Conservation (phyloP, 495 filamentous ascomycete genomes). For the Talaromyces stipitatus region DNA sequence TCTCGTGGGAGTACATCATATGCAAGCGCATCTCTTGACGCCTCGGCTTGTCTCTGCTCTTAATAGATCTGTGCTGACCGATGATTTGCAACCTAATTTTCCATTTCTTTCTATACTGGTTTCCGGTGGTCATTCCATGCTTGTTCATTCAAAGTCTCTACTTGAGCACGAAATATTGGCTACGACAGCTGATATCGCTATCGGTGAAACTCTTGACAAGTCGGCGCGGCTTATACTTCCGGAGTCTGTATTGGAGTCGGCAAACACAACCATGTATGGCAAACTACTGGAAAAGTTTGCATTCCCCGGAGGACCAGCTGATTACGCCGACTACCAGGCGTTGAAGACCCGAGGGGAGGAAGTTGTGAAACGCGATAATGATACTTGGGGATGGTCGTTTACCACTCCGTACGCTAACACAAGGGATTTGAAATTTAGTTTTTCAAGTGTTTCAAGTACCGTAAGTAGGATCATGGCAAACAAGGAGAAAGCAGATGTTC, state of each 20-base stretch:
- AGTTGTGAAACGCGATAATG: slow-evolving; percentile 24
- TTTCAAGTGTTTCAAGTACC: slow-evolving; percentile 52
- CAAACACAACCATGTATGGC: slow-evolving; percentile 66
- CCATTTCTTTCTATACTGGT: slow-evolving; percentile 88
- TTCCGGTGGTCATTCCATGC: slow-evolving; percentile 85
- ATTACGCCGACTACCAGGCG: slow-evolving; percentile 49
- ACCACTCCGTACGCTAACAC: slow-evolving; percentile 47
- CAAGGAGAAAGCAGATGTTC: slow-evolving; percentile 17
- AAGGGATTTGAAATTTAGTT: slow-evolving; percentile 50
- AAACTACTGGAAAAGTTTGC: slow-evolving; percentile 61
- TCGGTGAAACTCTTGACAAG: slow-evolving; percentile 85
- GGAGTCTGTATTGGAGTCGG: slow-evolving; percentile 26
- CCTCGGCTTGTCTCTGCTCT: slow-evolving; percentile 70
- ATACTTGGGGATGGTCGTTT: slow-evolving; percentile 50
- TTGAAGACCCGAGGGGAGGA: slow-evolving; percentile 48
- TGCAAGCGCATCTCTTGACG: slow-evolving; percentile 93
- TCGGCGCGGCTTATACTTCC: slow-evolving; percentile 68
- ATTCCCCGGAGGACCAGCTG: slow-evolving; percentile 47
- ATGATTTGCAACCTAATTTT: slow-evolving; percentile 36
- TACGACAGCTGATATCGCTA: slow-evolving; percentile 61
- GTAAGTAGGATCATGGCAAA: slow-evolving; percentile 37
- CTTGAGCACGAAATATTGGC: slow-evolving; percentile 66
- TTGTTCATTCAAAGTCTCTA: slow-evolving; percentile 61
- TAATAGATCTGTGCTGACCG: slow-evolving; percentile 4
- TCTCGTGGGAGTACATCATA: slow-evolving; percentile 82